Conservation (phyloP, 306 rosid genomes). For the Trifolium dubium region DNA sequence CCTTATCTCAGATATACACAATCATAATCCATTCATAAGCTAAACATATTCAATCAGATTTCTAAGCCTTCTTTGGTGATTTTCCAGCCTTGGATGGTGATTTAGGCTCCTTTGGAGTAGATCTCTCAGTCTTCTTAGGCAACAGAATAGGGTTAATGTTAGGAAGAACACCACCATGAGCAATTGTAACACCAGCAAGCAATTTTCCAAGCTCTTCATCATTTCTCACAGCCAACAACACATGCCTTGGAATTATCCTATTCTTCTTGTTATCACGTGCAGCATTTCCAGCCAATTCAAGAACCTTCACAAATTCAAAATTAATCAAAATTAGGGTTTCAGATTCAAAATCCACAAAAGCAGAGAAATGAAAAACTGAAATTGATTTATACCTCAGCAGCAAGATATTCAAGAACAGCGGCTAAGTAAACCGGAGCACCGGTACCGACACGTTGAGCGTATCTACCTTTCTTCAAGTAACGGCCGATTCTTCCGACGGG, state of each 20-base stretch:
- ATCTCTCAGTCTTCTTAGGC: conserved; percentile 68
- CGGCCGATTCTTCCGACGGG: conserved; percentile 78
- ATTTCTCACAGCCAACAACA: conserved; percentile 76
- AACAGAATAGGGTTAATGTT: conserved; percentile 77
- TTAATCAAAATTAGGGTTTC: conserved; percentile 21
- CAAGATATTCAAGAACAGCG: conserved; percentile 75
- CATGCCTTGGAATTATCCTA: conserved; percentile 77
- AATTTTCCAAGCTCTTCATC: conserved; percentile 88
- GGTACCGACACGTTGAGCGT: conserved; percentile 61
- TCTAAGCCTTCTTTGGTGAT: conserved; percentile 70
- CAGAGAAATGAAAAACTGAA: too few species aligned
- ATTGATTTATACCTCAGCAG: conserved; percentile 59
- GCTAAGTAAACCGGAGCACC: conserved; percentile 74
- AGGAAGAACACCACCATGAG: conserved; percentile 88
- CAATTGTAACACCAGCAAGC: conserved; percentile 83
- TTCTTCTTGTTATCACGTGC: conserved; percentile 90
- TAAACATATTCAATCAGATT: too few species aligned
- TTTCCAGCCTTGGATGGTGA: conserved; percentile 69
- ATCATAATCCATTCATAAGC: too few species aligned
- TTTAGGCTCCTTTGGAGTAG: conserved; percentile 53
- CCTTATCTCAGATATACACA: neutral
- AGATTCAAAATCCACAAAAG: neutral
- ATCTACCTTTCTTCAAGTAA: conserved; percentile 66
- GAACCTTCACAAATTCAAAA: conserved; percentile 50
- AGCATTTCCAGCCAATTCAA: conserved; percentile 93